Percentiles rank a stretch among this genome's conserved stretches.
Evolutionary conservation across 2,329 filamentous ascomycete genomes (phyloP).

Genomic region (Apiospora kogelbergensis): DNA sequence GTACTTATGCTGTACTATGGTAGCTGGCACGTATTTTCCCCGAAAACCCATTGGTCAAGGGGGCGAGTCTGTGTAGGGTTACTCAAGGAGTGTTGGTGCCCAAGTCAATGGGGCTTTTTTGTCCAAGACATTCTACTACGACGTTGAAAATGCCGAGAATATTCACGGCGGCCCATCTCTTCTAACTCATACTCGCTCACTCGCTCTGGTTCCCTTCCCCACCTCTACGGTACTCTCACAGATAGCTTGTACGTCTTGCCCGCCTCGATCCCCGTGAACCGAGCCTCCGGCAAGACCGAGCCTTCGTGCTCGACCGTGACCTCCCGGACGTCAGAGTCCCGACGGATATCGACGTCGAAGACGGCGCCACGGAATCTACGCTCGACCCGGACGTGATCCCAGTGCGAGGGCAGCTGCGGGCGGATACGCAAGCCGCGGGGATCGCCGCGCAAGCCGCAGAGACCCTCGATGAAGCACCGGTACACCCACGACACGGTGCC

Average conservation of each 20-base stretch:
- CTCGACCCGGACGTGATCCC: constrained; percentile 47
- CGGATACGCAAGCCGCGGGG: constrained; percentile 44
- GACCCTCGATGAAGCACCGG: constrained; percentile 53
- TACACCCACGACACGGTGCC: constrained; percentile 59
- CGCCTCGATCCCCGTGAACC: constrained; percentile 40
- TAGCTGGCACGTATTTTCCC: no score
- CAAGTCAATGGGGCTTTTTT: neutral
- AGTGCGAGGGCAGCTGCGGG: constrained; percentile 51
- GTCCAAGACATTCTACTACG: neutral
- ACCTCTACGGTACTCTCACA: constrained; percentile 25
- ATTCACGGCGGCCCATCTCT: no score
- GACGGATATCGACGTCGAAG: constrained; percentile 46
- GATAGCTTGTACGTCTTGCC: constrained; percentile 46
- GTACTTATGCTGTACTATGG: no score
- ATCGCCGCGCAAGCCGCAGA: constrained; percentile 54
- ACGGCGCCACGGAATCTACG: constrained; percentile 51
- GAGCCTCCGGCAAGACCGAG: constrained; percentile 36
- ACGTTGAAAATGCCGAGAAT: neutral
- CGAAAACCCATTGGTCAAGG: no score
- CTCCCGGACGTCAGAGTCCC: constrained; percentile 34
- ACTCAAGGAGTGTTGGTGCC: no score
- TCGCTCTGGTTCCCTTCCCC: neutral
- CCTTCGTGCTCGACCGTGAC: constrained; percentile 41
- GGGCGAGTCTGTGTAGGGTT: no score
- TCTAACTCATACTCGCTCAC: no score